Percentiles rank a stretch among this genome's conserved stretches.
These are phyloP conservation scores for Pythium rishiriense DNA, from an alignment of 352 stramenopile genomes.

Conservation along the genomic window DNA sequence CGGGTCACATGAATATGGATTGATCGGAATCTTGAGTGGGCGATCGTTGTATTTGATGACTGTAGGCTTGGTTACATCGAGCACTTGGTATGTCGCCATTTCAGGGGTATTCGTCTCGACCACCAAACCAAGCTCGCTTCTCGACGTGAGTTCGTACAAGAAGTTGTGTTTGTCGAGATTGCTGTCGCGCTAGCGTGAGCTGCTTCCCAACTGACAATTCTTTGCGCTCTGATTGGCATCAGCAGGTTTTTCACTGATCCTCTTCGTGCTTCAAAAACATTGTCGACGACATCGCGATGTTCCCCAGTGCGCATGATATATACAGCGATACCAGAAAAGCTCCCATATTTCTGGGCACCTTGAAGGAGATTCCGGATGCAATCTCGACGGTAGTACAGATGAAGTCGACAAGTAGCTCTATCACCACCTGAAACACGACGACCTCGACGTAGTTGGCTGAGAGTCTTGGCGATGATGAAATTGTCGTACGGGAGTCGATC, in stretches of 20 bases:
- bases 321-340: conserved; percentile 4
- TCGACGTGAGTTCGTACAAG: no score
- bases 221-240: no score
- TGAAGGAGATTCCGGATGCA: conserved; percentile 5
- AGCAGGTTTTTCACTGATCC: no score
- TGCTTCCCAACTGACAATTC: no score
- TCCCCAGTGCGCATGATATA: conserved; percentile 6
- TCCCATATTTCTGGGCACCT: neutral
- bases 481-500: neutral
- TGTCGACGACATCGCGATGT: conserved; percentile 9
- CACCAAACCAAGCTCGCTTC: no score
- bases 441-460: neutral
- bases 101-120: no score
- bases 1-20: neutral
- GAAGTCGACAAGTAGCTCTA: conserved; percentile 16
- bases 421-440: conserved; percentile 9
- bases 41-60: no score
- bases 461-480: neutral
- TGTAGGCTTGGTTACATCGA: no score
- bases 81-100: no score
- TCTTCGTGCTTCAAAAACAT: conserved; percentile 7
- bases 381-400: conserved; percentile 17
- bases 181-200: no score
- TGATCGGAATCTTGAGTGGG: neutral
- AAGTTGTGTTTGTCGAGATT: no score